Conservation (phyloP, 306 rosid species). For the Malus domestica region ASM211411v1 NC_041790.1:28964501-28965000, state of each 20-base stretch:
- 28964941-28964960: neutral
- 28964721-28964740: neutral
- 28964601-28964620: neutral
- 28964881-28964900: too few species aligned
- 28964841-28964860: neutral
- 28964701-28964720: neutral
- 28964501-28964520: constrained; percentile 91
- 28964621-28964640: neutral
- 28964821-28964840: neutral
- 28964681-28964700: neutral
- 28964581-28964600: neutral
- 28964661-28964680: neutral
- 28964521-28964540: constrained; percentile 68
- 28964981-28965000: neutral
- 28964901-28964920: too few species aligned
- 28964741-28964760: neutral
- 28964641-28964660: neutral
- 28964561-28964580: constrained; percentile 4
- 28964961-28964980: neutral
- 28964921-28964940: too few species aligned
- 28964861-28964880: neutral
- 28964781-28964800: neutral
- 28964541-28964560: constrained; percentile 11
- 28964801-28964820: neutral
- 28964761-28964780: neutral